phyloP scores from a whole-genome alignment of 2,329 filamentous ascomycete species.

The Colletotrichum musae region DNA sequence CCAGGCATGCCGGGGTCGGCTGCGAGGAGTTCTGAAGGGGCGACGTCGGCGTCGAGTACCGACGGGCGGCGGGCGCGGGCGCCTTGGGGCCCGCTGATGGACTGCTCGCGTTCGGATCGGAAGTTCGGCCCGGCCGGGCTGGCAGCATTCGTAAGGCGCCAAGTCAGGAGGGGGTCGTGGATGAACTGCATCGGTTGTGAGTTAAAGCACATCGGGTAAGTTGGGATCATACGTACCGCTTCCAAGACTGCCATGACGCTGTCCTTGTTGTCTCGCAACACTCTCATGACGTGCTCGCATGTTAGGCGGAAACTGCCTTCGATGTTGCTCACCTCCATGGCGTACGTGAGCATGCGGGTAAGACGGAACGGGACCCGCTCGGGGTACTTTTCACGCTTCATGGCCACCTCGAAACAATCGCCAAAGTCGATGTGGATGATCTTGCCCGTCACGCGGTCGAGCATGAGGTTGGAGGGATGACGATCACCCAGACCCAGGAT shows the following conservation, averaged over 20 bases:
- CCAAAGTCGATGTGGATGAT: conserved; percentile 99
- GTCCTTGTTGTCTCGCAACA: conserved; percentile 96
- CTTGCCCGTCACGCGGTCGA: conserved; percentile 95
- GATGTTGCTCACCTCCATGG: conserved; percentile 99
- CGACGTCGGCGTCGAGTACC: conserved; percentile 75
- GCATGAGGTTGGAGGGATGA: conserved; percentile 97
- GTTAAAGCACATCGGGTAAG: conserved; percentile 31
- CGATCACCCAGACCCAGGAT: conserved; percentile 96
- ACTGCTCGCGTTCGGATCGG: conserved; percentile 70
- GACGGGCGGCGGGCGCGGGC: conserved; percentile 75
- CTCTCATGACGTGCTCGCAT: conserved; percentile 98
- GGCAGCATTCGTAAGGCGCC: conserved; percentile 82
- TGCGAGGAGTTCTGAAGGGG: conserved; percentile 72
- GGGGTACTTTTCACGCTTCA: conserved; percentile 99
- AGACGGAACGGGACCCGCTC: conserved; percentile 98
- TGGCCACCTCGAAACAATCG: conserved; percentile 99
- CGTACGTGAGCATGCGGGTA: conserved; percentile 98
- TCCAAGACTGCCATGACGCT: conserved; percentile 98
- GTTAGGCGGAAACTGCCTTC: conserved; percentile 98
- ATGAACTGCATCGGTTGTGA: conserved; percentile 79
- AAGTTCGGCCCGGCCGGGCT: conserved; percentile 79
- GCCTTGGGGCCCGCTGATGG: conserved; percentile 62
- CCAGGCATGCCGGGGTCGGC: conserved; percentile 56
- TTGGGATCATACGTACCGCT: conserved; percentile 77
- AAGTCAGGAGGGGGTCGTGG: conserved; percentile 98